Evolutionary conservation across 2,329 filamentous ascomycete species (phyloP), one percentile per base, ranked within the genome.

Genomic region (Verticillium alfalfae): DNA sequence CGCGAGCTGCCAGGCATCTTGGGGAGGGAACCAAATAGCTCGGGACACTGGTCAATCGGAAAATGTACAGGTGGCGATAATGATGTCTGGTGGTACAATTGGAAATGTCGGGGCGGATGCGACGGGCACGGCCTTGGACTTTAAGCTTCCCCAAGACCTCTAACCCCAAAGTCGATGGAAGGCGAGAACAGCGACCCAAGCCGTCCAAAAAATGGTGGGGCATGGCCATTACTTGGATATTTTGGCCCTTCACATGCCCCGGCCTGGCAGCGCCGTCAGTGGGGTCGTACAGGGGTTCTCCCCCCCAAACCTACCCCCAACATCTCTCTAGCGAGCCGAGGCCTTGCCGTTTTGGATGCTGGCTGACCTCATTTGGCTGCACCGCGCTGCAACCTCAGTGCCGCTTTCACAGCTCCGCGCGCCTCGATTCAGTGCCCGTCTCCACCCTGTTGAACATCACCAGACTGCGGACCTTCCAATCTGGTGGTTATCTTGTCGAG

Each of bases 1-100:
- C 88, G 83, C 67, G 88, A 90, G 64, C 84, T 86, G 71, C 88
- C 88, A 65, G 86, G 83, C 84, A 88, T 88, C 60, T 66, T 78
- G 69, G 52, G 31, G 60, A 4, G 26, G 5, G 5, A 31, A 31
- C 26, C 26, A 31, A 54, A 54, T 36, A 41, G 15, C 34, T 60
- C 49, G 45, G 5, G 3, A 12, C 10, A 26, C 45, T 26, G 13
- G 1, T 52, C 45, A 52, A 26, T 52, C 16, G 18, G 5, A 26
- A 12, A 18, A 26, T 52, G 13, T 52, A 18, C 36, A 52, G 45
- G 45, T 26, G 45, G 45, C 22, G 45, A 12, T 13, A 18, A 12
- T 26, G 45, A 18, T 52, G 45, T 39, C 26, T n/a, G 61, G 34
- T 36, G 54, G 54, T n/a, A 56, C 54, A 16, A 55, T 61, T 45